Conservation (phyloP, 2,329 filamentous ascomycete genomes). For the Apiospora arundinis region DNA sequence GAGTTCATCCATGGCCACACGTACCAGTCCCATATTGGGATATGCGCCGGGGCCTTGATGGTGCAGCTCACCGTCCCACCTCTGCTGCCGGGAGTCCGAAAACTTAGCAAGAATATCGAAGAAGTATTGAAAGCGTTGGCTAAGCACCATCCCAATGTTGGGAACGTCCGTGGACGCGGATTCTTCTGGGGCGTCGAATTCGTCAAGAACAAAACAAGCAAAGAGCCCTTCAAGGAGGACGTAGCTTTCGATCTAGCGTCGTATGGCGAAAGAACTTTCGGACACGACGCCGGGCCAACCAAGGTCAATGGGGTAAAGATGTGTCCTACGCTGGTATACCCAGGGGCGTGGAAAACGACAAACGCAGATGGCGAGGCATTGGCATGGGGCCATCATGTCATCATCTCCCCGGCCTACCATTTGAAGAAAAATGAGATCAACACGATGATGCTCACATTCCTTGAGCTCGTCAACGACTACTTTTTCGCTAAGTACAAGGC, state of each 20-base stretch:
- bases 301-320: not conserved
- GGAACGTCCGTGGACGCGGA: not conserved
- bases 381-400: not conserved
- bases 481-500: not conserved
- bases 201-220: not conserved
- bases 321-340: not conserved
- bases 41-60: not conserved
- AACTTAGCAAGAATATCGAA: not conserved
- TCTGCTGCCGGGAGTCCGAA: not conserved
- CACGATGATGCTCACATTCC: not conserved
- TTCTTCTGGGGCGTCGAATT: conserved; percentile 13
- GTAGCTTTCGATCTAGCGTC: not conserved
- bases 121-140: not conserved
- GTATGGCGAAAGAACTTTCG: not conserved
- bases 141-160: not conserved
- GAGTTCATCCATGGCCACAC: conserved; percentile 7
- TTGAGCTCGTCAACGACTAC: not conserved
- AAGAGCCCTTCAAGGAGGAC: not conserved
- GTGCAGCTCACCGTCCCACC: no score
- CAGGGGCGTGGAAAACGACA: not conserved
- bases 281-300: not conserved
- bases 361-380: not conserved
- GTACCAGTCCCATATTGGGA: not conserved
- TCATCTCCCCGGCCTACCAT: not conserved
- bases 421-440: not conserved